Base-by-base conservation (phyloP, 306 rosid genomes). In the Geum urbanum region DNA sequence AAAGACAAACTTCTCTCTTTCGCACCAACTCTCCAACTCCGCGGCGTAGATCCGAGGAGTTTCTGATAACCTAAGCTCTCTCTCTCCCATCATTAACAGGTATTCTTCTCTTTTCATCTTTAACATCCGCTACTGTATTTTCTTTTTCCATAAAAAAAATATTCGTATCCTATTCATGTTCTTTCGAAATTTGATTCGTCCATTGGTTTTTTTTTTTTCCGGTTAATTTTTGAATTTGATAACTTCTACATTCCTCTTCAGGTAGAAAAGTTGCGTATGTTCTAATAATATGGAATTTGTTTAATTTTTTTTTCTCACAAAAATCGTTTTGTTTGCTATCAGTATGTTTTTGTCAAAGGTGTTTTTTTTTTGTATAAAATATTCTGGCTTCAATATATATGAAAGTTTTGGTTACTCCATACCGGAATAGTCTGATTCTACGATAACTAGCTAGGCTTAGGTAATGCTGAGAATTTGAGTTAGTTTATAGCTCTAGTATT, bases 11-110 rank as follows among this genome's bases (percentile, higher is more conserved):
- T 32, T 1, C 37, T 77, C 58, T 16, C 19, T 69, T 45, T 68
- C 74, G 72, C 63, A 52, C 52, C 67, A 74, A 61, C 75, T 78
- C 84, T 82, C 84, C 72, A 66, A 78, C 91, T 84, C 88, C 88
- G 84, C 87, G 88, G 91, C 73, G 56, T 84, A 84, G 89, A 86
- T 84, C 91, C 95, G 84, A 81, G 91, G 95, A 84, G 91, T 77
- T 80, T 78, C 86, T 87, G 89, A 80, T 80, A 82, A 80, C 88
- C 85, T 79, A 74, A 70, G 63, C 54, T 15, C 58, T 32, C 19
- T 50, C 14, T 4, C 8, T 46, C 10, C 13, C 32, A 52, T 51
- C 72, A 7, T 41, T 15, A 4, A 24, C 40, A 68, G 72, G 72
- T 68, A 8, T 52, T 39, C 35, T 16, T 39, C 46, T n/a, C 61